phyloP scores from a whole-genome alignment of 345 rosid species.

The Populus davidiana region DNA sequence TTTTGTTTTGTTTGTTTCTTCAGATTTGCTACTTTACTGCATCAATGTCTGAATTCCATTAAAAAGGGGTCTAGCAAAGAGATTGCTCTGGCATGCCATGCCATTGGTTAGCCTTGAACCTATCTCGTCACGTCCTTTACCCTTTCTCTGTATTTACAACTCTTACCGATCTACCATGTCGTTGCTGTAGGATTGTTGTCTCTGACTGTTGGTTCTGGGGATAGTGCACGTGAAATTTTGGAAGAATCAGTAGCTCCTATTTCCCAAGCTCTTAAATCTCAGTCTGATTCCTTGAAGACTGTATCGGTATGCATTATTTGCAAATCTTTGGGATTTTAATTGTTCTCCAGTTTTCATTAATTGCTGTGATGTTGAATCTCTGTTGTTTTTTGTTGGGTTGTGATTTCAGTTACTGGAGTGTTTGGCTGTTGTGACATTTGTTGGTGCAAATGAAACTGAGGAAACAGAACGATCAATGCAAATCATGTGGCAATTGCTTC shows the following conservation, averaged over 20 bases:
- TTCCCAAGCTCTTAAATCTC: slow-evolving; percentile 67
- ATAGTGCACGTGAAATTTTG: slow-evolving; percentile 57
- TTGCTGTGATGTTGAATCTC: not conserved
- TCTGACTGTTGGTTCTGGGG: slow-evolving; percentile 69
- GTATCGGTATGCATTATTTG: slow-evolving; percentile 42
- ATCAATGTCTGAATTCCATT: slow-evolving; percentile 59
- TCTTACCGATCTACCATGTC: not conserved
- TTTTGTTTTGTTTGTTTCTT: slow-evolving; percentile 1
- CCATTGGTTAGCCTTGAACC: slow-evolving; percentile 50
- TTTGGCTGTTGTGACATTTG: slow-evolving; percentile 77
- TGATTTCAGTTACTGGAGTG: slow-evolving; percentile 65
- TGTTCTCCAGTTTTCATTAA: not conserved
- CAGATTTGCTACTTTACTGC: slow-evolving; percentile 84
- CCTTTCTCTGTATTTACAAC: not conserved
- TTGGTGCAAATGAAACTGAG: slow-evolving; percentile 62
- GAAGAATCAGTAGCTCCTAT: slow-evolving; percentile 61
- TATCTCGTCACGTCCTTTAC: not conserved
- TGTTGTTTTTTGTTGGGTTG: not conserved
- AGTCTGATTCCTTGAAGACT: slow-evolving; percentile 46
- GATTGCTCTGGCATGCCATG: slow-evolving; percentile 64
- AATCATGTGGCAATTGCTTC: slow-evolving; percentile 86
- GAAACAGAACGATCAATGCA: slow-evolving; percentile 81
- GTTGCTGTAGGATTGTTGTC: slow-evolving; percentile 68
- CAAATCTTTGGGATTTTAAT: not conserved
- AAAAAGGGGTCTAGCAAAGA: slow-evolving; percentile 77